Conservation (phyloP, 73 alveolate species). For the Stentor coeruleus region DNA sequence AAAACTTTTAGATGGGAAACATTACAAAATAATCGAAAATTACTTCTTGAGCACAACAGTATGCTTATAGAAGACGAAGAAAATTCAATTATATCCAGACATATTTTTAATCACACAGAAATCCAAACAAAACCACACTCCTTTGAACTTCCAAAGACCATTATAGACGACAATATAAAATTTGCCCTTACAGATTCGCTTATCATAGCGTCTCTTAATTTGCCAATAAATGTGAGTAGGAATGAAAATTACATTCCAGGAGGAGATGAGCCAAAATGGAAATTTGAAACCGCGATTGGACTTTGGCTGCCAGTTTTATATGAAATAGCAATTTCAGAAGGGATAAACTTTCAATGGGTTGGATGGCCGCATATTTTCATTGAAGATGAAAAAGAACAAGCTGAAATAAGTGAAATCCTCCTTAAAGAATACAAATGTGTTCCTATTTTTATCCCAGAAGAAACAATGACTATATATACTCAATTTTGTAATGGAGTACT, state of each 20-base stretch:
- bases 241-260: not conserved
- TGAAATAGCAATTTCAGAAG: slow-evolving; percentile 6
- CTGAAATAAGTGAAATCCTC: not conserved
- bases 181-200: not conserved
- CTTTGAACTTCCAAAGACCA: not conserved
- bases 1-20: slow-evolving; percentile 17
- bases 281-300: not conserved
- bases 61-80: slow-evolving; percentile 20
- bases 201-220: not conserved
- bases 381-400: slow-evolving; percentile 21
- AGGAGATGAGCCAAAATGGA: not conserved
- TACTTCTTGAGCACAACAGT: not conserved
- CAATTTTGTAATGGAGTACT: slow-evolving; percentile 11
- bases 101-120: not conserved
- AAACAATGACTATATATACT: slow-evolving; percentile 8
- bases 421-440: not conserved
- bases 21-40: slow-evolving; percentile 7
- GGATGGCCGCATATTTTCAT: slow-evolving; percentile 21
- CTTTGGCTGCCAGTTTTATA: slow-evolving; percentile 27
- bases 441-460: slow-evolving; percentile 22
- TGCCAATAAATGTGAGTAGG: slow-evolving; percentile 4
- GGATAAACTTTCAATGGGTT: slow-evolving; percentile 10
- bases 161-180: not conserved
- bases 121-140: slow-evolving; percentile 2
- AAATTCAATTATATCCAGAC: slow-evolving; percentile 4